phyloP scores from a whole-genome alignment of 2,329 filamentous ascomycete genomes.

The Pseudovirgaria hyperparasitica region DNA sequence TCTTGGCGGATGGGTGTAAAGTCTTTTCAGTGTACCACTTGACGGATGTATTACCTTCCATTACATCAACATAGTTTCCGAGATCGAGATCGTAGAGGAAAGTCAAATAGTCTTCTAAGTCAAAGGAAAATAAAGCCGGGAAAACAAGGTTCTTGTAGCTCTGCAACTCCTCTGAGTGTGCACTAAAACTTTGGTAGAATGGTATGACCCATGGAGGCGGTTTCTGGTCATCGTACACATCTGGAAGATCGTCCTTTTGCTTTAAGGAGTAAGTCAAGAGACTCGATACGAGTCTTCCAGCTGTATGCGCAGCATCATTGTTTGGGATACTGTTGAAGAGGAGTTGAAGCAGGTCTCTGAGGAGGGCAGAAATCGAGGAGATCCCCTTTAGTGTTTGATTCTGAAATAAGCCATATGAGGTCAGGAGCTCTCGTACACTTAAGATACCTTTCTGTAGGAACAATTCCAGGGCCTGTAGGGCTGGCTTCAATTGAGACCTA shows the following conservation, averaged over 20 bases:
- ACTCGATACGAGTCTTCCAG: conserved; percentile 24
- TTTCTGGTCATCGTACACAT: conserved; percentile 1
- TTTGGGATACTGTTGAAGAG: conserved; percentile 22
- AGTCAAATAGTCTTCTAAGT: conserved; percentile 23
- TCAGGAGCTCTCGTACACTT: conserved; percentile 23
- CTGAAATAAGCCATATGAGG: conserved; percentile 19
- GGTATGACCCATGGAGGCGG: conserved; percentile 25
- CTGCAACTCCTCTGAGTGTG: conserved; percentile 22
- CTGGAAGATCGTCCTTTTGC: background rate
- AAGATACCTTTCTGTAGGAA: conserved; percentile 50
- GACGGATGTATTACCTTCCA: conserved; percentile 9
- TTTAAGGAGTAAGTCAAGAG: conserved; percentile 12
- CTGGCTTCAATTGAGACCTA: conserved; percentile 55
- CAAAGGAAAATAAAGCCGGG: conserved; percentile 32
- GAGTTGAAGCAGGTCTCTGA: conserved; percentile 1
- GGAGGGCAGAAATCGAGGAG: conserved; percentile 1
- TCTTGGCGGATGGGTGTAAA: conserved; percentile 14
- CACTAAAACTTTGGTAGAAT: conserved; percentile 17
- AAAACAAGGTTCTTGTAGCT: conserved; percentile 34
- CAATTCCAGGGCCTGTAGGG: conserved; percentile 53
- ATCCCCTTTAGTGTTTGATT: conserved; percentile 5
- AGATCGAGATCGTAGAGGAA: conserved; percentile 29
- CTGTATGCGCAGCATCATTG: conserved; percentile 26
- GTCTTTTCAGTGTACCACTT: conserved; percentile 5
- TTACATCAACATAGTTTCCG: conserved; percentile 12